Base-by-base conservation (phyloP, 257 asterid species). In the Jacaranda copaia region DNA sequence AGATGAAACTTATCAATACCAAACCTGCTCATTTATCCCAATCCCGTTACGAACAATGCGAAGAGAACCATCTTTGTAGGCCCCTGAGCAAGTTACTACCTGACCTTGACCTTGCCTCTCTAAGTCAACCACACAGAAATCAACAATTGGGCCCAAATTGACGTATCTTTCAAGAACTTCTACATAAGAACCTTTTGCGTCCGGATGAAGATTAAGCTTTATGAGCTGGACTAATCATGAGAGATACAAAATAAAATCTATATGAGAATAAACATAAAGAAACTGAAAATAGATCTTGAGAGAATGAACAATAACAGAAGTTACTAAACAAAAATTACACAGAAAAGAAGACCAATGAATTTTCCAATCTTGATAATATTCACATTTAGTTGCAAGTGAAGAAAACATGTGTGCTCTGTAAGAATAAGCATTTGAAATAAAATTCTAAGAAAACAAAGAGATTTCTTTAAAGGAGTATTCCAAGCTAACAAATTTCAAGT, bases 41-140 rank as follows among this genome's bases (percentile, higher is more conserved):
- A 89, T 91, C 77, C 96, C 96, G 81, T 91, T 89, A 45, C 92
- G 93, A 68, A 91, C 93, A 67, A 91, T 82, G 65, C 97, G 91
- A 73, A 91, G 91, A 67, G 97, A 91, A 20, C 96, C 97, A 80
- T 89, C 97, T 84, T 89, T 88, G 74, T 88, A 89, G 74, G 96
- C 96, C 74, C 97, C 96, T 11, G 96, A 89, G 83, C 97, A 91
- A 56, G 96, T 91, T 73, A 91, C 93, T 71, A 91, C 96, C 88
- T 89, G 96, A 58, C 93, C 97, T 82, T 89, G 97, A 83, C 97
- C 97, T 84, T 91, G 97, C 81, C 96, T 87, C 85, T 91, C 97
- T 67, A 89, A 81, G 80, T 91, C 97, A 79, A 91, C 97, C 68
- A 91, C 97, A 71, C 97, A 91, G 80, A 91, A 91, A 75, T 91